Conservation (phyloP, 228 moss, liverwort and hornwort genomes). For the Sphagnum fallax region DNA sequence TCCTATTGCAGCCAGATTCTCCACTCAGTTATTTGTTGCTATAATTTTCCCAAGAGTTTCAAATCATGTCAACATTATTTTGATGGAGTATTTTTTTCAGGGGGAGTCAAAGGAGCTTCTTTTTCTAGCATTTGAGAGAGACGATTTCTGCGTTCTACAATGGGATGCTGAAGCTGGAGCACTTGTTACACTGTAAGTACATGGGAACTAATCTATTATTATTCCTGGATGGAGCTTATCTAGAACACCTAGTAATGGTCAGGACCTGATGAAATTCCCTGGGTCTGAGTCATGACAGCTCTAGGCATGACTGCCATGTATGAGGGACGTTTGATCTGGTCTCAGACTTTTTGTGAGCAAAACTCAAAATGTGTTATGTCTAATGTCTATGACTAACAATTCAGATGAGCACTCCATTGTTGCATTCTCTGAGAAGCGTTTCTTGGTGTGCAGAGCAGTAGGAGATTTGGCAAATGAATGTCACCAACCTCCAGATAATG, state of each 20-base stretch:
- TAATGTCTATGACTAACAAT: too few relatives aligned
- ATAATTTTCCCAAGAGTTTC: too few relatives aligned
- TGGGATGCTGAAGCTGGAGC: slow-evolving; percentile 88
- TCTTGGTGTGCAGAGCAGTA: slow-evolving; percentile 68
- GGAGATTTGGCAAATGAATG: slow-evolving; percentile 97
- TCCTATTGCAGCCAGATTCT: background rate
- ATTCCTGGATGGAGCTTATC: too few relatives aligned
- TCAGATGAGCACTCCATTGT: too few relatives aligned
- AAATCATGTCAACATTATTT: too few relatives aligned
- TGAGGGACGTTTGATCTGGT: too few relatives aligned
- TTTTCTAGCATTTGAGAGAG: slow-evolving; percentile 95
- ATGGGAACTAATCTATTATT: background rate
- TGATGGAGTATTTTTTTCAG: slow-evolving; percentile 15
- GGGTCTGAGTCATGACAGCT: too few relatives aligned
- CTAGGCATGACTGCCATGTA: too few relatives aligned
- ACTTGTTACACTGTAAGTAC: slow-evolving; percentile 65
- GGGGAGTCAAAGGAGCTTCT: slow-evolving; percentile 95
- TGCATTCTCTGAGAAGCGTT: background rate
- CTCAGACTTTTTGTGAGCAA: too few relatives aligned
- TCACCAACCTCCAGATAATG: slow-evolving; percentile 97
- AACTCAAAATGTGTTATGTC: too few relatives aligned
- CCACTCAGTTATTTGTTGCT: background rate
- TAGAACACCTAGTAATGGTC: too few relatives aligned
- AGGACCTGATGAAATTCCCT: too few relatives aligned
- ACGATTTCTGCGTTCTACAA: slow-evolving; percentile 96